Percentiles rank a stretch among this genome's conserved stretches.
Conservation (phyloP, 2,329 filamentous ascomycete species). For the Penicillium sp. region DNA sequence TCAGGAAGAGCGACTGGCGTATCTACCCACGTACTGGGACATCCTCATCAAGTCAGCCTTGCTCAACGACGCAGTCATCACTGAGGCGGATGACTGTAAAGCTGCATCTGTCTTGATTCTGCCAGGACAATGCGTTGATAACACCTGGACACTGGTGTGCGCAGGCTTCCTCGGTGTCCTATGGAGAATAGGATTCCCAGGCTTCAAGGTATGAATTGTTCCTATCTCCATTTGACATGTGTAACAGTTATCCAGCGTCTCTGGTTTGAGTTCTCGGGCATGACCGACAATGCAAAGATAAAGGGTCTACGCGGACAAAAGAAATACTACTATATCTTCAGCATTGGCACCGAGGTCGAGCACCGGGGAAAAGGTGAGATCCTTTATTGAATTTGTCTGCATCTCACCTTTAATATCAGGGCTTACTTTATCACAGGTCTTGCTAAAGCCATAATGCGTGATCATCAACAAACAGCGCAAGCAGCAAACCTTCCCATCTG, state of each 20-base stretch:
- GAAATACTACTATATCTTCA: conserved; percentile 27
- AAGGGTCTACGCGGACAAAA: conserved; percentile 21
- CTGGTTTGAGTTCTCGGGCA: conserved; percentile 23
- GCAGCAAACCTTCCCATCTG: conserved; percentile 24
- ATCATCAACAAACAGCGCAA: conserved; percentile 19
- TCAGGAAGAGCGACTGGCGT: conserved; percentile 17
- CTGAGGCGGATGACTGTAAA: conserved; percentile 25
- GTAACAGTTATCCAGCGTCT: conserved; percentile 13
- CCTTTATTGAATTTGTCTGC: background rate
- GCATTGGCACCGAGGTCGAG: conserved; percentile 24
- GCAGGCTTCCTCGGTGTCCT: conserved; percentile 22
- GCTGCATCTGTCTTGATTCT: conserved; percentile 23
- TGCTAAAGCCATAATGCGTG: conserved; percentile 20
- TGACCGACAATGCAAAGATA: conserved; percentile 24
- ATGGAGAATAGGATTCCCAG: conserved; percentile 21
- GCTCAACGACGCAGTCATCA: conserved; percentile 24
- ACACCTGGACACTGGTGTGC: conserved; percentile 19
- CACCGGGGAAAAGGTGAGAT: conserved; percentile 24
- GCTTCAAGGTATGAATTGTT: conserved; percentile 16
- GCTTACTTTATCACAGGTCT: conserved; percentile 12
- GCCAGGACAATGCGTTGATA: conserved; percentile 18
- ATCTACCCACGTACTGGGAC: conserved; percentile 24
- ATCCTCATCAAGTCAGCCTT: conserved; percentile 22
- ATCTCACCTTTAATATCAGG: background rate
- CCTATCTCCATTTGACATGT: background rate